Percentiles rank a stretch among this genome's conserved stretches.
Conservation (phyloP, 1,139 yeast species). For the Scheffersomyces illinoinensis region DNA sequence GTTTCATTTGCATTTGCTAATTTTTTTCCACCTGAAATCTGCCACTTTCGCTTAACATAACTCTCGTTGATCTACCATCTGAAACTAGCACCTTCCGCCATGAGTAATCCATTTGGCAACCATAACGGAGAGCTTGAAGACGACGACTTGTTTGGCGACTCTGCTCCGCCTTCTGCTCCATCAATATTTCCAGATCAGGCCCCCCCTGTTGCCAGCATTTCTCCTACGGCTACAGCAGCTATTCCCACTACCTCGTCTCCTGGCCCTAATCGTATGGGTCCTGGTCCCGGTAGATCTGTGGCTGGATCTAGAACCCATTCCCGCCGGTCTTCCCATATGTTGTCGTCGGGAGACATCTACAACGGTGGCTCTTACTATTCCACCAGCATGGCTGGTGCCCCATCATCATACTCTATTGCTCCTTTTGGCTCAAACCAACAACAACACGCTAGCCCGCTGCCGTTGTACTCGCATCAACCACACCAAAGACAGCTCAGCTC, state of each 20-base stretch:
- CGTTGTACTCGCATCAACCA: not conserved
- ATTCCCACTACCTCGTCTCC: not conserved
- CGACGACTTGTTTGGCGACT: constrained; percentile 11
- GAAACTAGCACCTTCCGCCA: not conserved
- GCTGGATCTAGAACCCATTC: constrained; percentile 7
- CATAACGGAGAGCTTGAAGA: constrained; percentile 3
- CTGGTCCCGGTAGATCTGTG: not conserved
- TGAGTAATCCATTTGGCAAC: not conserved
- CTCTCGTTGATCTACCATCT: not conserved
- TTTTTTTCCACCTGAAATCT: not conserved
- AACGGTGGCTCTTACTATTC: not conserved
- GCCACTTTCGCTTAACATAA: not conserved
- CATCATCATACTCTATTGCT: not conserved
- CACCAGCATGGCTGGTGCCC: not conserved
- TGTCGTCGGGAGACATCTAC: not conserved
- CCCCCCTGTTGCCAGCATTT: not conserved
- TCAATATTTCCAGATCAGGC: not conserved
- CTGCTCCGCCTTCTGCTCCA: not conserved
- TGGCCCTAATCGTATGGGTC: not conserved
- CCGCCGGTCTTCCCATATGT: constrained; percentile 7
- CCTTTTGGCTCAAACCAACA: not conserved
- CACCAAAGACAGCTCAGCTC: constrained; percentile 15
- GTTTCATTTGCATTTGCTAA: not conserved
- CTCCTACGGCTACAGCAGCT: not conserved
- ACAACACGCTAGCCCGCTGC: not conserved